Base-by-base conservation (phyloP, 148 eudicot species). In the Vaccinium corymbosum region DNA sequence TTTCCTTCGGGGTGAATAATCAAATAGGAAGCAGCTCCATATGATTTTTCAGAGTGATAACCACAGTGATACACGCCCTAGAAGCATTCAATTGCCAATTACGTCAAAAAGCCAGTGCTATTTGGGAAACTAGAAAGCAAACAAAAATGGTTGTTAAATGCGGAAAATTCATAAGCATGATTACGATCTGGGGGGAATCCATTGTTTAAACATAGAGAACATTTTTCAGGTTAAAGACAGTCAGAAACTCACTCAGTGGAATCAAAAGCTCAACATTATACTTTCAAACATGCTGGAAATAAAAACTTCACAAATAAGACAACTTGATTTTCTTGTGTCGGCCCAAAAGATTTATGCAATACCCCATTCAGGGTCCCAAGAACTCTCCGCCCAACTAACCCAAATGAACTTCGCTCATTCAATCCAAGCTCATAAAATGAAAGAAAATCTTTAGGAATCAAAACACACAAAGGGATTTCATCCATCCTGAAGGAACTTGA, bases 61-160 rank as follows among this genome's bases (percentile, higher is more conserved):
- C 93, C 93, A 82, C 93, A 91, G 76, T 91, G 93, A 82, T 88
- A 89, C 55, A 89, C 84, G 4, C 88, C 91, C 93, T 89, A 84
- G 79, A 32, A 74, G 50, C 57, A 19, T 25, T 64, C 7, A 81
- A 64, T 81, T 59, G 55, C 55, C 83, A 17, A 48, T 66, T 64
- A 48, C 46, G 35, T 59, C 10, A 35, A 38, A 59, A 59, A 32
- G 7, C 70, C 22, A 53, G 7, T 16, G 52, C 14, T 75, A 9
- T 46, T 75, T 2, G 53, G 9, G 78, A 42, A 74, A 3, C 52
- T 74, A 74, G 52, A 75, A 75, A 75, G 53, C 14, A 46, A 46
- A 35, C 7, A 35, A 14, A 14, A 46, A 5, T 2, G 27, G 13
- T 38, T 9, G 13, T 75, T 75, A 12, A 19, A 19, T 46, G n/a